Conservation (phyloP, 257 asterid genomes). For the Ilex aquifolium region DNA sequence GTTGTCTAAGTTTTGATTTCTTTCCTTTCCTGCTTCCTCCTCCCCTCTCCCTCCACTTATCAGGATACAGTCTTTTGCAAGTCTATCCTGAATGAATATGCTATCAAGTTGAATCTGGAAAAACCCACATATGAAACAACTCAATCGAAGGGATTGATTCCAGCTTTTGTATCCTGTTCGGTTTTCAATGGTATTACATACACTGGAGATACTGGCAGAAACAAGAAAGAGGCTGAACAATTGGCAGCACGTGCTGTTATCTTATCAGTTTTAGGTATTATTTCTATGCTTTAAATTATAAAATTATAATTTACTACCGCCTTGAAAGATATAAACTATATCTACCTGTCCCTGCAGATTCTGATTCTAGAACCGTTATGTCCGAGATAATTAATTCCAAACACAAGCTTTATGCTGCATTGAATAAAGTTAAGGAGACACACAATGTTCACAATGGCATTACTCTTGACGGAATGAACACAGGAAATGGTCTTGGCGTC, state of each 20-base stretch:
- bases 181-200: constrained; percentile 33
- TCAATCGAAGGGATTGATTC: constrained; percentile 18
- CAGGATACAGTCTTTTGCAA: constrained; percentile 50
- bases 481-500: neutral
- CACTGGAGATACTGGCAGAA: constrained; percentile 39
- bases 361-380: constrained; percentile 28
- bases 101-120: constrained; percentile 27
- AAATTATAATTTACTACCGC: too few relatives aligned
- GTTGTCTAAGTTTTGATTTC: too few relatives aligned
- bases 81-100: constrained; percentile 46
- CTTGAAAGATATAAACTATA: neutral
- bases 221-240: constrained; percentile 64
- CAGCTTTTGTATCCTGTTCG: constrained; percentile 35
- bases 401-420: constrained; percentile 26
- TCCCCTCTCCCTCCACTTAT: neutral
- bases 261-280: constrained; percentile 43
- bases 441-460: constrained; percentile 5
- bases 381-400: constrained; percentile 42
- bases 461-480: constrained; percentile 5
- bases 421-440: constrained; percentile 22
- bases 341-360: constrained; percentile 22
- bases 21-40: too few relatives aligned
- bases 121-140: constrained; percentile 36
- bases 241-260: constrained; percentile 62
- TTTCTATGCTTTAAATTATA: neutral